Percentiles rank a stretch among this genome's conserved stretches.
Evolutionary conservation across 2,329 filamentous ascomycete genomes (phyloP).

Genomic region (Chrysoporthe puriensis): DNA sequence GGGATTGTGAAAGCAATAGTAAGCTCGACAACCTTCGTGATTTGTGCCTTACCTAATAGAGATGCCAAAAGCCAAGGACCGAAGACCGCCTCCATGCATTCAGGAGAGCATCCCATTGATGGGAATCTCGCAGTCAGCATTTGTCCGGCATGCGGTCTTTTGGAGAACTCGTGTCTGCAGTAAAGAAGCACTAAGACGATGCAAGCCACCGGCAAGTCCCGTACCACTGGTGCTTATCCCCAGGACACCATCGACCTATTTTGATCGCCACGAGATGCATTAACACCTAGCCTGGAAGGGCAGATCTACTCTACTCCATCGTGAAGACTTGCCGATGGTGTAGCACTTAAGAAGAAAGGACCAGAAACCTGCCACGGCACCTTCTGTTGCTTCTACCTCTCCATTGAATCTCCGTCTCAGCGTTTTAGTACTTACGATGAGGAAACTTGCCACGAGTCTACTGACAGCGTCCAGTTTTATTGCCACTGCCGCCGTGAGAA

Average conservation of each 20-base stretch:
- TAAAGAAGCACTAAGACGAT: not conserved
- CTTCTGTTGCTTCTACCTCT: not conserved
- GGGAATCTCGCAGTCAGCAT: not conserved
- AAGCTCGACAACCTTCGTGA: not conserved
- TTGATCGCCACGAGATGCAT: not conserved
- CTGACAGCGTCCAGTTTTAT: conserved; percentile 49
- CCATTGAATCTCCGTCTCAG: not conserved
- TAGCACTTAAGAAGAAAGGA: not conserved
- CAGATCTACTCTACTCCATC: not conserved
- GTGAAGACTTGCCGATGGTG: not conserved
- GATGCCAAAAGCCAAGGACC: not conserved
- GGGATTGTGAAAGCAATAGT: not conserved
- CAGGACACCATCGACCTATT: not conserved
- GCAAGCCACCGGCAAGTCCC: not conserved
- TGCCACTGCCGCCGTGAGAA: conserved; percentile 61
- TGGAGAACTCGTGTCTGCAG: not conserved
- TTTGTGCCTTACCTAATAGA: not conserved
- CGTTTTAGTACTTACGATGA: not conserved
- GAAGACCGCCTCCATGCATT: not conserved
- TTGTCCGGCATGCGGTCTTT: conserved; percentile 2
- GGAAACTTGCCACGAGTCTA: not conserved
- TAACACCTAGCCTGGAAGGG: not conserved
- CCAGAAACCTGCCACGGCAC: not conserved
- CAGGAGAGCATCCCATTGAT: not conserved
- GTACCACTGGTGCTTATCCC: not conserved